These are phyloP conservation scores for Rhynchosporium secalis DNA, from an alignment of 2,329 filamentous ascomycete genomes.

Conservation along the genomic window DNA sequence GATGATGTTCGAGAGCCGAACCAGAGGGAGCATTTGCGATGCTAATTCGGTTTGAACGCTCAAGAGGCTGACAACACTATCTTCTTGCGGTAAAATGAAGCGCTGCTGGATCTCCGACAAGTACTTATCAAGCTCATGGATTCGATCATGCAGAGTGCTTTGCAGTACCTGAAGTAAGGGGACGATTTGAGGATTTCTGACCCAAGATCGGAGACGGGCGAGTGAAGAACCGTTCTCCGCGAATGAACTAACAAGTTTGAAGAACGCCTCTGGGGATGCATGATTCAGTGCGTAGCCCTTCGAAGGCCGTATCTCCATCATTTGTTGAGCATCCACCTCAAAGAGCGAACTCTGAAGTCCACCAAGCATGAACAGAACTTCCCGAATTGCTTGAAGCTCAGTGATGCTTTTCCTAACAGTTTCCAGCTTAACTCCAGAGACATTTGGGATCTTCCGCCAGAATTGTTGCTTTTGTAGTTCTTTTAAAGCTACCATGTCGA, in stretches of 20 bases:
- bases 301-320: slow-evolving; percentile 39
- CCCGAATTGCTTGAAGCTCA: slow-evolving; percentile 73
- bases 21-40: slow-evolving; percentile 54
- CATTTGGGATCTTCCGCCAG: slow-evolving; percentile 45
- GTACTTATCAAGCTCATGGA: slow-evolving; percentile 58
- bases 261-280: slow-evolving; percentile 38
- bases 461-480: slow-evolving; percentile 47
- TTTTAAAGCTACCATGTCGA: slow-evolving; percentile 41
- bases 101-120: slow-evolving; percentile 61
- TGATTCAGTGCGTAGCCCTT: slow-evolving; percentile 42
- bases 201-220: slow-evolving; percentile 51
- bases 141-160: slow-evolving; percentile 40
- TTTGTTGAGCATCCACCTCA: slow-evolving; percentile 41
- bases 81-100: slow-evolving; percentile 54
- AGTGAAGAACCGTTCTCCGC: slow-evolving; percentile 50
- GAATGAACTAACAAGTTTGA: slow-evolving; percentile 46
- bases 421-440: slow-evolving; percentile 33
- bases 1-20: slow-evolving; percentile 62
- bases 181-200: slow-evolving; percentile 36
- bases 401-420: slow-evolving; percentile 37
- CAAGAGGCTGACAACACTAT: slow-evolving; percentile 66
- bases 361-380: slow-evolving; percentile 81
- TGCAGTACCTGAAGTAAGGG: slow-evolving; percentile 39
- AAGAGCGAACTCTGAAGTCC: slow-evolving; percentile 78
- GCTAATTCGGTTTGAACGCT: slow-evolving; percentile 59